Evolutionary conservation across 2,329 filamentous ascomycete species (phyloP).

Genomic region (Orbilia brochopaga): DNA sequence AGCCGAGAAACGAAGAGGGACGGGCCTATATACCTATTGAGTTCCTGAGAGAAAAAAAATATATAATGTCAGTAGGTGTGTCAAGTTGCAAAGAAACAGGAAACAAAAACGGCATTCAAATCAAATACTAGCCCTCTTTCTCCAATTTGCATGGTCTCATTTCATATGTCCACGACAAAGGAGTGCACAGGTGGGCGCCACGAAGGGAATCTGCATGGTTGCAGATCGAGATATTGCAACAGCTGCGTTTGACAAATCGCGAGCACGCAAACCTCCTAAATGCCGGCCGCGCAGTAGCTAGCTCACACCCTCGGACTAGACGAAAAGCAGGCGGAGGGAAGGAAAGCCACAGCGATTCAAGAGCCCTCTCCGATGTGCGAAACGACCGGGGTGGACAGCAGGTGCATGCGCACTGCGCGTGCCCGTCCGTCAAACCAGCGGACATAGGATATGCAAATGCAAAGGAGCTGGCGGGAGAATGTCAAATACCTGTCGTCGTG

Average conservation of each 20-base stretch:
- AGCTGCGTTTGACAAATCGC: conserved; percentile 49
- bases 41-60: conserved; percentile 38
- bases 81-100: too few species aligned
- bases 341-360: conserved; percentile 24
- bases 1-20: conserved; percentile 27
- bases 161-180: not conserved
- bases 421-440: not conserved
- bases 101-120: conserved; percentile 40
- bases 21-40: conserved; percentile 50
- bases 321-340: conserved; percentile 12
- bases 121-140: conserved; percentile 31
- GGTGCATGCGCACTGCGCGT: not conserved
- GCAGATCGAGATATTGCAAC: conserved; percentile 48
- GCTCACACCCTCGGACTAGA: conserved; percentile 13
- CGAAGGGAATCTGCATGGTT: conserved; percentile 24
- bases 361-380: conserved; percentile 45
- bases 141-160: not conserved
- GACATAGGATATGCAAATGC: conserved; percentile 2
- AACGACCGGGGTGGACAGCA: not conserved
- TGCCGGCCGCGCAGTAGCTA: not conserved
- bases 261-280: not conserved
- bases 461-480: conserved; percentile 32
- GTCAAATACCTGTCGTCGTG: conserved; percentile 80
- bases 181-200: conserved; percentile 28
- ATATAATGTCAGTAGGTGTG: conserved; percentile 31